A percentile compares a stretch with the other conserved stretches of the same genome.
Conservation (phyloP, 305 asterid species). For the Andrographis paniculata region DNA sequence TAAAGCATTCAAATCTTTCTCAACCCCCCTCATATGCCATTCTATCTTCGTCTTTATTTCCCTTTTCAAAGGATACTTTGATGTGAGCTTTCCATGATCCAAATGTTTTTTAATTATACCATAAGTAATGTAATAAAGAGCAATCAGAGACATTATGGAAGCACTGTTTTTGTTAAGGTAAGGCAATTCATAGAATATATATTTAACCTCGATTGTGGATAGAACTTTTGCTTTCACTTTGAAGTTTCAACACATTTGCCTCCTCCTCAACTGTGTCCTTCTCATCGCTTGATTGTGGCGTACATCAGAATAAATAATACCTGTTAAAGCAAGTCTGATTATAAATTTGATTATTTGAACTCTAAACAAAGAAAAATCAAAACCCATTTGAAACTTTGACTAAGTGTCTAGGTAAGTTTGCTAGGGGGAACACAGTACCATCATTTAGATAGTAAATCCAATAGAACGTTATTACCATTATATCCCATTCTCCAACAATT, state of each 20-base stretch:
- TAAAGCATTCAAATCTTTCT: constrained; percentile 67
- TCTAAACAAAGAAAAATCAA: background rate
- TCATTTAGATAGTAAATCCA: too few species aligned
- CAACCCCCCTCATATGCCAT: constrained; percentile 47
- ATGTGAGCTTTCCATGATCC: constrained; percentile 35
- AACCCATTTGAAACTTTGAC: too few species aligned
- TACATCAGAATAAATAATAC: constrained; percentile 2
- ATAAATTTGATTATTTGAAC: background rate
- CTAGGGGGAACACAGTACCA: background rate
- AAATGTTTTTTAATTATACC: constrained; percentile 49
- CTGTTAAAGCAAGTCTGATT: background rate
- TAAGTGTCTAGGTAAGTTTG: too few species aligned
- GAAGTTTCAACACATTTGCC: constrained; percentile 59
- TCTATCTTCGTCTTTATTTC: constrained; percentile 35
- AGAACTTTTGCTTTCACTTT: constrained; percentile 45
- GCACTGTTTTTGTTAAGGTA: constrained; percentile 6
- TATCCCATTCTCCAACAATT: too few species aligned
- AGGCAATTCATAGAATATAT: constrained; percentile 9
- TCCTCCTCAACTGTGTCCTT: constrained; percentile 71
- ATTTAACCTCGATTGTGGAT: constrained; percentile 54
- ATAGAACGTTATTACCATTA: too few species aligned
- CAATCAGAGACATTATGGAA: constrained; percentile 5
- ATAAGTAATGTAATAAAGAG: constrained; percentile 12
- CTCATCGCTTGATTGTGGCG: constrained; percentile 66
- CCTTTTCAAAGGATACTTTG: constrained; percentile 33